A percentile compares a stretch with the other conserved stretches of the same genome.
phyloP scores from a whole-genome alignment of 495 filamentous ascomycete species.

The Aspergillus leporis region DNA sequence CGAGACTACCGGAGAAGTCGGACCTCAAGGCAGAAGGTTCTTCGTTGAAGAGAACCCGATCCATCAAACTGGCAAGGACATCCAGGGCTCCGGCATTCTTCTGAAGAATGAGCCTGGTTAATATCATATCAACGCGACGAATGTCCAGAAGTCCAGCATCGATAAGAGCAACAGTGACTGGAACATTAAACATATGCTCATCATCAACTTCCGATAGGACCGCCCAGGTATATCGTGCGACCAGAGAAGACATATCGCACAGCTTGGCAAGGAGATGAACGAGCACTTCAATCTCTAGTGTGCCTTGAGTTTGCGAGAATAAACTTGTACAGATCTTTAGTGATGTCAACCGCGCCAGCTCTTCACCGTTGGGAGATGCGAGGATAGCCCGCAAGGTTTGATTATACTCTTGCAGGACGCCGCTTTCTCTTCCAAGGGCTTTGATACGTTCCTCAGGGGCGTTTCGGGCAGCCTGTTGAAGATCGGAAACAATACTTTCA shows the following conservation, averaged over 20 bases:
- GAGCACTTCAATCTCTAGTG: slow-evolving; percentile 77
- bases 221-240: slow-evolving; percentile 69
- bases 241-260: slow-evolving; percentile 73
- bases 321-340: slow-evolving; percentile 70
- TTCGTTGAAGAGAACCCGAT: slow-evolving; percentile 74
- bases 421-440: slow-evolving; percentile 65
- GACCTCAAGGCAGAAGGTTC: slow-evolving; percentile 73
- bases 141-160: slow-evolving; percentile 74
- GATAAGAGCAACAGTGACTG: slow-evolving; percentile 74
- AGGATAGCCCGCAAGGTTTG: slow-evolving; percentile 53
- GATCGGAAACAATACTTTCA: slow-evolving; percentile 66
- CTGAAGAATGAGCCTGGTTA: slow-evolving; percentile 68
- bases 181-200: slow-evolving; percentile 74
- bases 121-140: slow-evolving; percentile 73
- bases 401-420: slow-evolving; percentile 64
- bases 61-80: slow-evolving; percentile 72
- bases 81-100: slow-evolving; percentile 69
- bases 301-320: slow-evolving; percentile 57
- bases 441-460: slow-evolving; percentile 68
- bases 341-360: slow-evolving; percentile 65
- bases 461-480: slow-evolving; percentile 63
- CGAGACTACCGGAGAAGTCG: slow-evolving; percentile 81
- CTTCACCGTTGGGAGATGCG: slow-evolving; percentile 58
- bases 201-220: slow-evolving; percentile 66
- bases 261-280: slow-evolving; percentile 78